These are phyloP conservation scores for Xylaria sp. DNA, from an alignment of 495 filamentous ascomycete genomes.

Conservation along the genomic window DNA sequence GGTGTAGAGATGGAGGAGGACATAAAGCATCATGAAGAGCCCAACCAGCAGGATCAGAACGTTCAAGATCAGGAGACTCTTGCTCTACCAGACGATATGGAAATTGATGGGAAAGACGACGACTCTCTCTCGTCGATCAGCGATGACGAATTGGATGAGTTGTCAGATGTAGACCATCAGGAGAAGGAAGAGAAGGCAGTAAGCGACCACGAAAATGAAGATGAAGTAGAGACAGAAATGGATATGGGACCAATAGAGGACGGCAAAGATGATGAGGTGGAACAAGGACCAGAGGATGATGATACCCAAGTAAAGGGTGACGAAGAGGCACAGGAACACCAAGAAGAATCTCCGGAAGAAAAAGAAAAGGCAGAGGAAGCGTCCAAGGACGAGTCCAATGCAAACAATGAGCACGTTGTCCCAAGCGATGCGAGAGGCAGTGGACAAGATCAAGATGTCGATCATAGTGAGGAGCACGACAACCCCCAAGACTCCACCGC, in stretches of 20 bases:
- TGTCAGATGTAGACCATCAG: constrained; percentile 57
- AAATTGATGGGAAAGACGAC: constrained; percentile 67
- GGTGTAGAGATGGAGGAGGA: constrained; percentile 76
- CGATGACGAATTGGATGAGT: constrained; percentile 63
- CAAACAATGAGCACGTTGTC: constrained; percentile 69
- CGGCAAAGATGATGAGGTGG: constrained; percentile 40
- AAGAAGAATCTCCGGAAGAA: constrained; percentile 48
- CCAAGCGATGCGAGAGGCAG: constrained; percentile 70
- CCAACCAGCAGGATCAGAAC: constrained; percentile 69
- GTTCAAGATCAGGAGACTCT: constrained; percentile 67
- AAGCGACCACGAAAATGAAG: constrained; percentile 41
- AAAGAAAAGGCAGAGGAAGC: constrained; percentile 42
- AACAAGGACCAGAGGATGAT: constrained; percentile 39
- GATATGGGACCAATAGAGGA: constrained; percentile 32
- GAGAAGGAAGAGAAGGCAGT: constrained; percentile 45
- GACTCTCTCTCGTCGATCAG: constrained; percentile 53
- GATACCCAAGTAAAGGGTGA: constrained; percentile 46
- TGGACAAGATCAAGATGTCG: constrained; percentile 62
- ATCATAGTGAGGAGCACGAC: constrained; percentile 51
- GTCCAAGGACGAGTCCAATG: constrained; percentile 54
- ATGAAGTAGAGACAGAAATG: constrained; percentile 38
- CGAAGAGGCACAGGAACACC: constrained; percentile 55
- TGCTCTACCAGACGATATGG: constrained; percentile 74
- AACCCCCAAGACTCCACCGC: constrained; percentile 51
- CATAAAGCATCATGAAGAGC: constrained; percentile 69